Evolutionary conservation across 1,284 basidiomycete species (phyloP).

Genomic region (Trichosporon sp.): DNA sequence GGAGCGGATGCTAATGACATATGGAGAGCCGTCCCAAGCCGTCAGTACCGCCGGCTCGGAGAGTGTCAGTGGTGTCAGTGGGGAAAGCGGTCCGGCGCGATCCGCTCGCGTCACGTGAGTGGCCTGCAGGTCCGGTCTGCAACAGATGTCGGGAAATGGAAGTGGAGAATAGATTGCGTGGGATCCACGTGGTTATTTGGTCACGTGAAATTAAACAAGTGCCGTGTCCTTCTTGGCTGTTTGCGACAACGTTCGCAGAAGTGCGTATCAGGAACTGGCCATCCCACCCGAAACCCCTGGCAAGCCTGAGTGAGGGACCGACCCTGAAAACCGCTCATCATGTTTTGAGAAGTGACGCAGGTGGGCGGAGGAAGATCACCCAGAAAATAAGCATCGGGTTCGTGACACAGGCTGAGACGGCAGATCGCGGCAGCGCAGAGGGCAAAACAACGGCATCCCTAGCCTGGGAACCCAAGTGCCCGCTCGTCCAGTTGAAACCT

Average conservation of each 20-base stretch:
- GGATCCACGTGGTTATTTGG: not conserved
- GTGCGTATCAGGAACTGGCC: not conserved
- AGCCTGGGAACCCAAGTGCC: not conserved
- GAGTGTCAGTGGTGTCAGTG: conserved; percentile 18
- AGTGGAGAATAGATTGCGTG: not conserved
- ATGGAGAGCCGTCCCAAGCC: conserved; percentile 16
- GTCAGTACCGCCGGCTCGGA: conserved; percentile 16
- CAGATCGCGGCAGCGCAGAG: not conserved
- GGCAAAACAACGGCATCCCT: not conserved
- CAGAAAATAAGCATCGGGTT: not conserved
- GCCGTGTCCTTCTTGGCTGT: not conserved
- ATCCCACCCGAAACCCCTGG: not conserved
- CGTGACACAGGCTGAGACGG: not conserved
- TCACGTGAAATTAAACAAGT: not conserved
- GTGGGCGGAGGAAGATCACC: conserved; percentile 9
- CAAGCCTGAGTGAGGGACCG: not conserved
- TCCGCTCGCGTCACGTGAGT: conserved; percentile 14
- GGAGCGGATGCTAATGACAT: conserved; percentile 21
- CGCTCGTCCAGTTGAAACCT: not conserved
- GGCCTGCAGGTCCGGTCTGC: not conserved
- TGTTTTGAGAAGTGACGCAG: not conserved
- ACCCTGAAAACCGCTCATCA: not conserved
- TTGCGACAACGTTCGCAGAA: not conserved
- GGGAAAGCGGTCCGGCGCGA: conserved; percentile 17
- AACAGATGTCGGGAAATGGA: not conserved